These are phyloP conservation scores for Taphrina deformans DNA, from an alignment of 1,139 yeast genomes.

Conservation along the genomic window DNA sequence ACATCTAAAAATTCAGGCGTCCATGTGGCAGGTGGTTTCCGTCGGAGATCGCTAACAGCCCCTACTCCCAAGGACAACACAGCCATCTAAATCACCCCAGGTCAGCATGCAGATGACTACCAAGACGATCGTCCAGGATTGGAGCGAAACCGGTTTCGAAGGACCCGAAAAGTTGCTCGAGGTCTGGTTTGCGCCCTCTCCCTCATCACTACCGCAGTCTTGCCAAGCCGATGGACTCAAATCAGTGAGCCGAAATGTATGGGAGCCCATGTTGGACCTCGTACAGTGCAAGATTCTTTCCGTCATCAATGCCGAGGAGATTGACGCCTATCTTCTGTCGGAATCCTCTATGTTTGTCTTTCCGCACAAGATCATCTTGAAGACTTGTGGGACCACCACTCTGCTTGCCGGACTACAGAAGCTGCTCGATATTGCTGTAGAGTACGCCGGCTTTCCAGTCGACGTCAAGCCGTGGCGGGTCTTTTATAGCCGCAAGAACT, in stretches of 20 bases:
- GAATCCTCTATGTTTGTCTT: conserved; percentile 90
- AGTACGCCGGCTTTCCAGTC: conserved; percentile 44
- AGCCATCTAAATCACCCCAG: not conserved
- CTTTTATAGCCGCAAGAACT: conserved; percentile 86
- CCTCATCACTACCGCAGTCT: conserved; percentile 45
- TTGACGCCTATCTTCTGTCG: conserved; percentile 84
- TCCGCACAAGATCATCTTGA: conserved; percentile 78
- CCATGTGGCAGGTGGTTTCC: conserved; percentile 24
- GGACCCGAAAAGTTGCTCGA: conserved; percentile 86
- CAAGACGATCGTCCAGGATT: conserved; percentile 31
- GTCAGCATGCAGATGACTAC: conserved; percentile 23
- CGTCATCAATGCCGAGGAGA: conserved; percentile 60
- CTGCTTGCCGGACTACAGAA: conserved; percentile 74
- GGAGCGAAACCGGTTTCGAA: conserved; percentile 32
- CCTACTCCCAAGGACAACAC: not conserved
- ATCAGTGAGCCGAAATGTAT: conserved; percentile 61
- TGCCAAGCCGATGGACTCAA: conserved; percentile 53
- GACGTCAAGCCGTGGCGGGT: conserved; percentile 57
- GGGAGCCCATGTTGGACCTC: conserved; percentile 73
- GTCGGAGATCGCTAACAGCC: conserved; percentile 26
- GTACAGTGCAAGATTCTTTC: conserved; percentile 90
- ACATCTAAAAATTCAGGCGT: too few species aligned
- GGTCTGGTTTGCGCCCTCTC: conserved; percentile 73
- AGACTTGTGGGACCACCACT: conserved; percentile 96
- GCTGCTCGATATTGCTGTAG: conserved; percentile 57